Evolutionary conservation across 108 stramenopile genomes (phyloP).

Genomic region (Halocafeteria seosinensis): DNA sequence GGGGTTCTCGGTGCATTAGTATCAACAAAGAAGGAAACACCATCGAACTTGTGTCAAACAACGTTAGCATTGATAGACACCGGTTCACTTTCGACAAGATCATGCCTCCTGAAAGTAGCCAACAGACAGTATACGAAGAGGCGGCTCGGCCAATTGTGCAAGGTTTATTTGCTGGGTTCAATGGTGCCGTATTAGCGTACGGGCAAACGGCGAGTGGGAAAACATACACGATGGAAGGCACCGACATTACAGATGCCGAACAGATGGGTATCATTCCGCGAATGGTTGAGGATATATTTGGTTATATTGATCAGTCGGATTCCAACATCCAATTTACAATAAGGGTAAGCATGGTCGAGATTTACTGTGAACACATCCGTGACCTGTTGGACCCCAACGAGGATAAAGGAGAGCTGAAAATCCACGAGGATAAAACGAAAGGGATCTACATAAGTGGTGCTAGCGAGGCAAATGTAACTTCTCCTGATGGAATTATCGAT

Average conservation of each 20-base stretch:
- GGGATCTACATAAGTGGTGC: constrained; percentile 13
- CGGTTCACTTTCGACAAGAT: not conserved
- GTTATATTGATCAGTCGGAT: not conserved
- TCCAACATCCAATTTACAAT: constrained; percentile 19
- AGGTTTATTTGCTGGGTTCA: not conserved
- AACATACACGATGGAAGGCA: not conserved
- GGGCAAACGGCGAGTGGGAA: not conserved
- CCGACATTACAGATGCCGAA: not conserved
- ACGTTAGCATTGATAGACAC: not conserved
- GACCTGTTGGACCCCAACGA: constrained; percentile 6
- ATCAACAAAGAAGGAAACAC: not conserved
- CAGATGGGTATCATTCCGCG: not conserved
- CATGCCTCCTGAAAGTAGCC: not conserved
- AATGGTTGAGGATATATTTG: not conserved
- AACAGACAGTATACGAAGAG: not conserved
- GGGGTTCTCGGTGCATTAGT: not conserved
- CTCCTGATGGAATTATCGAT: constrained; percentile 56
- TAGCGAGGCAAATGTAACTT: constrained; percentile 2
- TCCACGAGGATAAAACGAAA: constrained; percentile 1
- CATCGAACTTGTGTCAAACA: not conserved
- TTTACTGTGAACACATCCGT: constrained; percentile 18
- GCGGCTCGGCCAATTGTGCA: not conserved
- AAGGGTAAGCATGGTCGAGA: constrained; percentile 16
- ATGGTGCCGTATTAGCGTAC: not conserved
- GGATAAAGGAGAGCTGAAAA: constrained; percentile 10